Percentiles rank a stretch among this genome's conserved stretches.
phyloP scores from a whole-genome alignment of 352 stramenopile species.

The Pythium rishiriense region DNA sequence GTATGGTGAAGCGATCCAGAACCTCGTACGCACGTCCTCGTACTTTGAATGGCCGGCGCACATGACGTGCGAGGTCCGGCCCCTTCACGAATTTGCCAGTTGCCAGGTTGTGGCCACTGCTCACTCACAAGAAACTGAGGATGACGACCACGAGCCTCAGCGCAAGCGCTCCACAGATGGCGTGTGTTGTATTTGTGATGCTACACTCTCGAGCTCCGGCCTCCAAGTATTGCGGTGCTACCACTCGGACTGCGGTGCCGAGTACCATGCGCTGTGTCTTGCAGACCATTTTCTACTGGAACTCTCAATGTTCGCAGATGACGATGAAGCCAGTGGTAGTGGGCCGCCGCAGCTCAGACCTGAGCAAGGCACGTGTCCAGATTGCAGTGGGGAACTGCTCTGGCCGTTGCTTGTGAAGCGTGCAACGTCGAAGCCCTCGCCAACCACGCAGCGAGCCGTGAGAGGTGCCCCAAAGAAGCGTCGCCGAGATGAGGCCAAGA shows the following conservation, averaged over 20 bases:
- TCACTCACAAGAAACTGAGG: not conserved
- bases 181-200: conserved; percentile 56
- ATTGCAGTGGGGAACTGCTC: conserved; percentile 41
- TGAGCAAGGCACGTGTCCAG: conserved; percentile 42
- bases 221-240: conserved; percentile 41
- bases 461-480: not conserved
- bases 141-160: not conserved
- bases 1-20: conserved; percentile 27
- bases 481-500: not conserved
- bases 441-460: not conserved
- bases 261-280: conserved; percentile 49
- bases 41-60: conserved; percentile 37
- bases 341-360: conserved; percentile 12
- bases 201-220: conserved; percentile 15
- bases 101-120: conserved; percentile 10
- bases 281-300: conserved; percentile 53
- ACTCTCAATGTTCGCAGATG: conserved; percentile 7
- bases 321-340: not conserved
- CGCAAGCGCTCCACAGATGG: not conserved
- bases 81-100: conserved; percentile 28
- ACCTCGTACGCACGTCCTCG: conserved; percentile 34
- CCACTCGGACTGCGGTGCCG: conserved; percentile 39
- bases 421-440: not conserved
- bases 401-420: conserved; percentile 39
- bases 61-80: conserved; percentile 42